These are phyloP conservation scores for Xylaria sp. DNA, from an alignment of 2,329 filamentous ascomycete species.

Conservation along the genomic window DNA sequence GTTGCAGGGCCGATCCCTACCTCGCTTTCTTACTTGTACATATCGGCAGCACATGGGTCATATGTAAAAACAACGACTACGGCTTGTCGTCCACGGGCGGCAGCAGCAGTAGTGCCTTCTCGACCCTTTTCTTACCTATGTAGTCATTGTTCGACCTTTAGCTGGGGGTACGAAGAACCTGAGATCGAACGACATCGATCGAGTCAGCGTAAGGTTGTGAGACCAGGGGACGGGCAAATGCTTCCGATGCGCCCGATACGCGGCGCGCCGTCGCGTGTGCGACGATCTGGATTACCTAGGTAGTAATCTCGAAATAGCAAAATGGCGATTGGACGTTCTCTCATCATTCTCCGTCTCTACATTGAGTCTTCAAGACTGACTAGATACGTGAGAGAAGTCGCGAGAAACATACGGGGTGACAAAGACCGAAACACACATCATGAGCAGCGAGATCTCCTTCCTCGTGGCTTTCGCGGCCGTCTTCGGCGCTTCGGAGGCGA, in stretches of 20 bases:
- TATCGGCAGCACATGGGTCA: background rate
- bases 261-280: conserved; percentile 14
- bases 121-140: conserved; percentile 1
- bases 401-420: background rate
- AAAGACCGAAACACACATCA: conserved; percentile 8
- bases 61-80: background rate
- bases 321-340: background rate
- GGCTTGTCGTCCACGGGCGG: background rate
- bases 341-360: background rate
- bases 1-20: conserved; percentile 15
- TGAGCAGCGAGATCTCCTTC: conserved; percentile 30
- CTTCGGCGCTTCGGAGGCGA: conserved; percentile 42
- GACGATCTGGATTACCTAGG: conserved; percentile 10
- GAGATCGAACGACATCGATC: conserved; percentile 23
- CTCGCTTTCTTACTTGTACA: conserved; percentile 11
- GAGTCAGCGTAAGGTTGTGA: conserved; percentile 8
- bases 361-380: background rate
- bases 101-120: conserved; percentile 1
- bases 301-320: conserved; percentile 12
- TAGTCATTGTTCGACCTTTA: background rate
- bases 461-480: conserved; percentile 40
- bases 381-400: background rate
- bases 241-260: conserved; percentile 15
- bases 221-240: conserved; percentile 14
- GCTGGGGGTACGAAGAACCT: conserved; percentile 11